Base-by-base conservation (phyloP, 306 rosid genomes). In the Sophora flavescens region DNA sequence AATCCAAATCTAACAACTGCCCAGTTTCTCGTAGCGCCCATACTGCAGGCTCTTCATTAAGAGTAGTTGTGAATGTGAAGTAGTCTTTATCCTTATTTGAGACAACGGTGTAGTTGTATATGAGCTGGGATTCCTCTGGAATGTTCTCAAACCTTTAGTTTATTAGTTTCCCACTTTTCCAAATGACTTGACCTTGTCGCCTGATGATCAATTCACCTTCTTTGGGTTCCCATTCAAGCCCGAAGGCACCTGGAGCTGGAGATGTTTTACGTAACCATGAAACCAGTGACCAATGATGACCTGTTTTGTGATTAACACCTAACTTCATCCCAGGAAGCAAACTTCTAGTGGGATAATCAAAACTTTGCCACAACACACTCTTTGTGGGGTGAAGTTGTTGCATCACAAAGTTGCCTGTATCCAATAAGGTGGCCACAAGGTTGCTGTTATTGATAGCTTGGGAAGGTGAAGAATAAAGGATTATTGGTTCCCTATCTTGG, bases 101-200 rank as follows among this genome's bases (percentile, higher is more conserved):
- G 28, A 63, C 62, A 15, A 63, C 11, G 12, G 18, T 70, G 41
- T 61, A 79, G 0, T 30, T 6, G 30, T 52, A 71, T 13, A 28
- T 0, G 28, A 4, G 0, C 56, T 45, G 66, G 6, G 13, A 41
- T 5, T 41, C 13, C 3, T 8, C 12, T 4, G 58, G 6, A 5
- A 41, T 28, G 16, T 44, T 4, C 15, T 57, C 30, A 2, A 54
- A 72, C 7, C 3, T 72, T 0, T 30, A 15, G 8, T 59, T n/a
- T 8, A 4, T 59, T 28, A 73, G 5, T 1, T 8, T 26, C 33
- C 68, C 78, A 73, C 68, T 73, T 42, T 22, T 10, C 78, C 78
- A 72, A 14, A 28, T 14, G 10, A 42, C 8, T 30, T 22, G 13
- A 0, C 54, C 54, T 0, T 1, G 6, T 48, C 17, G 6, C 54